These are phyloP conservation scores for Aspergillus texensis DNA, from an alignment of 2,329 filamentous ascomycete species.

Conservation along the genomic window DNA sequence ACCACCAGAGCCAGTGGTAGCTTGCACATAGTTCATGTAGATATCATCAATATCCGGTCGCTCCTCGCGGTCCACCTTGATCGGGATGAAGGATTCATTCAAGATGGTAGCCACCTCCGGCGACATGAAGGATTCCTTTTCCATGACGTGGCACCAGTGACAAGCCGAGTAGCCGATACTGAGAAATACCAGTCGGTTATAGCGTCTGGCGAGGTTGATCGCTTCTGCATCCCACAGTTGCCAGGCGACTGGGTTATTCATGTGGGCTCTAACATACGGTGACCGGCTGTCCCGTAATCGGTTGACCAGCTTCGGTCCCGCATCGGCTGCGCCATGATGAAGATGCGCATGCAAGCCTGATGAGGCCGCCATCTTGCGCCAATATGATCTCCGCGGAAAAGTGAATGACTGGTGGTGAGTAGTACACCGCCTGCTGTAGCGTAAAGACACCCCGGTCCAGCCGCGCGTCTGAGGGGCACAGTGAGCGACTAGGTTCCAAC, in stretches of 20 bases:
- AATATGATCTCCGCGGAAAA: slow-evolving; percentile 11
- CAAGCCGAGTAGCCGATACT: slow-evolving; percentile 95
- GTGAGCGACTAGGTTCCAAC: neutral
- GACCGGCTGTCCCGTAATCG: slow-evolving; percentile 42
- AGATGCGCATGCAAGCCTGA: slow-evolving; percentile 32
- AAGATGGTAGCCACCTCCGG: slow-evolving; percentile 76
- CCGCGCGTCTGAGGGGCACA: slow-evolving; percentile 2
- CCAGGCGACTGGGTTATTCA: slow-evolving; percentile 85
- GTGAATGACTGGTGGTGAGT: slow-evolving; percentile 8
- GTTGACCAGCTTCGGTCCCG: slow-evolving; percentile 52
- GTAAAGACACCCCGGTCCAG: slow-evolving; percentile 17
- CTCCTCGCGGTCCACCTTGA: slow-evolving; percentile 92
- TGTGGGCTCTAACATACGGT: slow-evolving; percentile 67
- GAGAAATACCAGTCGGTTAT: slow-evolving; percentile 88
- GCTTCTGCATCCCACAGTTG: slow-evolving; percentile 82
- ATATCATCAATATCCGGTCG: slow-evolving; percentile 91
- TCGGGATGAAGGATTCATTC: slow-evolving; percentile 85
- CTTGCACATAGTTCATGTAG: slow-evolving; percentile 98
- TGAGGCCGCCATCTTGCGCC: slow-evolving; percentile 30
- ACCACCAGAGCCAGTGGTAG: slow-evolving; percentile 83
- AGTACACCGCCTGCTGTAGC: slow-evolving; percentile 22
- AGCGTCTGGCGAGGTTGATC: slow-evolving; percentile 72
- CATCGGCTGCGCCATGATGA: slow-evolving; percentile 27
- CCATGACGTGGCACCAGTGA: slow-evolving; percentile 93
- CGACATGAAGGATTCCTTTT: slow-evolving; percentile 87